Base-by-base conservation (phyloP, 2,329 filamentous ascomycete genomes). In the Alternaria ethzedia region DNA sequence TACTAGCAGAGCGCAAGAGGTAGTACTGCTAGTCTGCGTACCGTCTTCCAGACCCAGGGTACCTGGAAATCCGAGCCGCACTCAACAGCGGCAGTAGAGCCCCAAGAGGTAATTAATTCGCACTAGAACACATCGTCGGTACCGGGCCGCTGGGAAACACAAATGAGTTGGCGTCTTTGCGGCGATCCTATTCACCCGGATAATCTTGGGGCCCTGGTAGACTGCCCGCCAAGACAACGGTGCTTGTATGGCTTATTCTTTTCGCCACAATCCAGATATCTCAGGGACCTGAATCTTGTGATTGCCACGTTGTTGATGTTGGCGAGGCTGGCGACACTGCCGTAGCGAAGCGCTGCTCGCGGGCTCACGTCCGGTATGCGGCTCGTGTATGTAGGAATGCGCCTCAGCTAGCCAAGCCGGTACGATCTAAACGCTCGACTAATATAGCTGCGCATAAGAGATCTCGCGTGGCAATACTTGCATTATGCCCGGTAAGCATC, bases 101-200 rank as follows among this genome's bases (percentile, higher is more conserved):
- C 45, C 11, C 17, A 57, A 44, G 21, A 36, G n/a, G 46, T 11
- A 50, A 23, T 23, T 20, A 25, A 32, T 41, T 47, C 9, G 28
- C 50, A 20, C 45, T 45, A 28, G 32, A 47, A 28, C 20, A 15
- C n/a, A 23, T 17, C 41, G 21, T 54, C 51, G 60, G 46, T 49
- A 64, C 57, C 44, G 57, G 50, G 25, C 54, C 54, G 46, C 57
- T 61, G 47, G 61, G 28, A 25, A 55, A 11, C 25, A 20, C 26
- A 43, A 11, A 23, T 41, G 50, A 46, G 41, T 23, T 51, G 46
- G 30, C 26, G 51, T 28, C 17, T 52, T 52, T 58, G n/a, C 23
- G 26, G n/a, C 17, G 20, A 17, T 54, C 49, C 61, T 54, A 64
- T 61, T 59, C 54, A 61, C 46, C 44, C 64, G 61, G 57, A 20